phyloP scores from a whole-genome alignment of 2,329 filamentous ascomycete genomes.

The Pyrenophora tritici-repentis region DNA sequence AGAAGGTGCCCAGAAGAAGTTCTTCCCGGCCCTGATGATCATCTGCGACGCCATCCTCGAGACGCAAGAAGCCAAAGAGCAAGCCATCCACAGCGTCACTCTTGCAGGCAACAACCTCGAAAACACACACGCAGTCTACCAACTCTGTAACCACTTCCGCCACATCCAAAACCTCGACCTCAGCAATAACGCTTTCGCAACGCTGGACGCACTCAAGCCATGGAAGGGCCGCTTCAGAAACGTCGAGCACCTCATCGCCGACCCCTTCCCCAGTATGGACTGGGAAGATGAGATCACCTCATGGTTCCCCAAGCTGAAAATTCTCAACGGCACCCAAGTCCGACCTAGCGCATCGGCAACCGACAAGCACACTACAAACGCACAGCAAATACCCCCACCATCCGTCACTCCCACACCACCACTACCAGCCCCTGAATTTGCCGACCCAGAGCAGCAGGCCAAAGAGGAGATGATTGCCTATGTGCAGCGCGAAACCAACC shows the following conservation, averaged over 20 bases:
- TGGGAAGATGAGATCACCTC: slow-evolving; percentile 71
- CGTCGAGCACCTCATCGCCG: slow-evolving; percentile 79
- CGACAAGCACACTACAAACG: slow-evolving; percentile 9
- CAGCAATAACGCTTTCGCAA: slow-evolving; percentile 78
- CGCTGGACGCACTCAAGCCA: slow-evolving; percentile 67
- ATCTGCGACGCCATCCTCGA: slow-evolving; percentile 81
- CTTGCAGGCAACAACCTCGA: slow-evolving; percentile 79
- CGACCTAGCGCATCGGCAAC: slow-evolving; percentile 63
- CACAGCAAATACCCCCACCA: slow-evolving; percentile 3
- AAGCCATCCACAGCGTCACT: slow-evolving; percentile 80
- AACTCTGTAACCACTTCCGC: slow-evolving; percentile 78
- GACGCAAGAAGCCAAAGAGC: slow-evolving; percentile 70
- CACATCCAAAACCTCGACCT: slow-evolving; percentile 88
- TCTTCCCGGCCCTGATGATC: slow-evolving; percentile 89
- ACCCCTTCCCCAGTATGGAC: slow-evolving; percentile 49
- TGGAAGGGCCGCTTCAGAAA: slow-evolving; percentile 81
- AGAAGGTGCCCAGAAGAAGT: slow-evolving; percentile 75
- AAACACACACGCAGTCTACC: slow-evolving; percentile 72
- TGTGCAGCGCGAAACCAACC: slow-evolving; percentile 75
- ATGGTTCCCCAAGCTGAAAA: slow-evolving; percentile 82
- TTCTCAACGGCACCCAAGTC: slow-evolving; percentile 75
- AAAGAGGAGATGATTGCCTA: slow-evolving; percentile 72
- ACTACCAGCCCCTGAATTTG: not conserved
- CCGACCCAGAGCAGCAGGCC: slow-evolving; percentile 41
- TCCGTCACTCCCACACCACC: slow-evolving; percentile 24